These are phyloP conservation scores for Peronospora destructor DNA, from an alignment of 352 stramenopile genomes.

Conservation along the genomic window DNA sequence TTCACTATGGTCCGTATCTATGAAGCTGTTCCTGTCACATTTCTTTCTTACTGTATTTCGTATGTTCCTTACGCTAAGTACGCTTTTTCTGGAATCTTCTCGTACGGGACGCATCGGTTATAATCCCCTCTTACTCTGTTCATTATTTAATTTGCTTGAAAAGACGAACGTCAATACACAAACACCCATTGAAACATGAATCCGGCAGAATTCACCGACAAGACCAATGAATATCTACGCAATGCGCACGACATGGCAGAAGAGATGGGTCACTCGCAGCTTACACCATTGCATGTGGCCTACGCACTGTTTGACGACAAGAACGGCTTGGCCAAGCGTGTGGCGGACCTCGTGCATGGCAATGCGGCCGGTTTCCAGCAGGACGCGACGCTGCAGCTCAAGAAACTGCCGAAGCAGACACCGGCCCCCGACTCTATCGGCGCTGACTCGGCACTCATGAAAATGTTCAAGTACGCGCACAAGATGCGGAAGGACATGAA, in stretches of 20 bases:
- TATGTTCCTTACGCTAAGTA: slow-evolving; percentile 18
- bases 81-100: slow-evolving; percentile 27
- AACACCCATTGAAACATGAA: slow-evolving; percentile 34
- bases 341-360: slow-evolving; percentile 47
- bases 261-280: slow-evolving; percentile 61
- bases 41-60: background rate
- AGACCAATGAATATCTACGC: slow-evolving; percentile 59
- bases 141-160: slow-evolving; percentile 1
- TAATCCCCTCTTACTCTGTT: background rate
- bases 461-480: slow-evolving; percentile 76
- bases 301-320: slow-evolving; percentile 62
- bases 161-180: slow-evolving; percentile 13
- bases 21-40: no score
- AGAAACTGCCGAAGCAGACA: slow-evolving; percentile 64
- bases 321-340: slow-evolving; percentile 43
- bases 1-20: no score
- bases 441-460: slow-evolving; percentile 56
- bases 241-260: slow-evolving; percentile 46
- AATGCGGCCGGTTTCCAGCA: slow-evolving; percentile 43
- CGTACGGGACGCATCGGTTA: slow-evolving; percentile 6
- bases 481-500: slow-evolving; percentile 78
- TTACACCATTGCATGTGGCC: slow-evolving; percentile 68
- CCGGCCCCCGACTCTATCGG: slow-evolving; percentile 58
- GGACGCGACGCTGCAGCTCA: slow-evolving; percentile 45
- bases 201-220: slow-evolving; percentile 72